A percentile compares a stretch with the other conserved stretches of the same genome.
These are phyloP conservation scores for Fulvia fulva DNA, from an alignment of 2,329 filamentous ascomycete genomes.

Conservation along the genomic window DNA sequence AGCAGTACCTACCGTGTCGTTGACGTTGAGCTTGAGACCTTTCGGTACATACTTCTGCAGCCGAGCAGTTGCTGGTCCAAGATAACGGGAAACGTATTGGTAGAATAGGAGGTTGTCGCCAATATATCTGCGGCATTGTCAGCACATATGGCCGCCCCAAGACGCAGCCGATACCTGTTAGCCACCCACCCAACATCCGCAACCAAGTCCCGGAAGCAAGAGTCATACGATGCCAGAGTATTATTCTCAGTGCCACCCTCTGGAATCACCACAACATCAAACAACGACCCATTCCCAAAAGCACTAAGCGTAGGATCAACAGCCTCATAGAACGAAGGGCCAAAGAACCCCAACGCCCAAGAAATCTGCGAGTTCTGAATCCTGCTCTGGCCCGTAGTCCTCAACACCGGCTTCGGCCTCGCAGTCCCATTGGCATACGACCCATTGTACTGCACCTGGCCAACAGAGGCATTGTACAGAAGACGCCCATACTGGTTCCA, in stretches of 20 bases:
- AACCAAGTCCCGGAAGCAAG: slow-evolving; percentile 43
- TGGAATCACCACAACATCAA: slow-evolving; percentile 49
- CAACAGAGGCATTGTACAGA: slow-evolving; percentile 48
- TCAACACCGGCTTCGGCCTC: slow-evolving; percentile 48
- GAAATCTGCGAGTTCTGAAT: slow-evolving; percentile 54
- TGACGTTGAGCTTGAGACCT: slow-evolving; percentile 47
- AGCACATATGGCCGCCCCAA: too few species aligned
- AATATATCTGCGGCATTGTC: slow-evolving; percentile 29
- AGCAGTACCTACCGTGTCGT: slow-evolving; percentile 29
- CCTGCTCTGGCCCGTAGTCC: slow-evolving; percentile 53
- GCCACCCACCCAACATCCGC: slow-evolving; percentile 16
- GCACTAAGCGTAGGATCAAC: slow-evolving; percentile 39
- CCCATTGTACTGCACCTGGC: slow-evolving; percentile 48
- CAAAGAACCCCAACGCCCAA: slow-evolving; percentile 53
- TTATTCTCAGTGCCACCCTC: slow-evolving; percentile 48
- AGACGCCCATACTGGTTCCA: slow-evolving; percentile 54
- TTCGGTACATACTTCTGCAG: slow-evolving; percentile 46
- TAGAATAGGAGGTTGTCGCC: slow-evolving; percentile 43
- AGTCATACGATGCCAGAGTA: slow-evolving; percentile 51
- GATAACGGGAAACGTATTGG: slow-evolving; percentile 46
- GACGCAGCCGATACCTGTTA: not conserved
- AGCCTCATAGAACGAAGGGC: slow-evolving; percentile 41
- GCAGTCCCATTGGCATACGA: slow-evolving; percentile 47
- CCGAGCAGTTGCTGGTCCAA: slow-evolving; percentile 43
- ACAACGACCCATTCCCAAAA: slow-evolving; percentile 38